Evolutionary conservation across 1,284 basidiomycete genomes (phyloP).

Genomic region (Tilletia setariae): DNA sequence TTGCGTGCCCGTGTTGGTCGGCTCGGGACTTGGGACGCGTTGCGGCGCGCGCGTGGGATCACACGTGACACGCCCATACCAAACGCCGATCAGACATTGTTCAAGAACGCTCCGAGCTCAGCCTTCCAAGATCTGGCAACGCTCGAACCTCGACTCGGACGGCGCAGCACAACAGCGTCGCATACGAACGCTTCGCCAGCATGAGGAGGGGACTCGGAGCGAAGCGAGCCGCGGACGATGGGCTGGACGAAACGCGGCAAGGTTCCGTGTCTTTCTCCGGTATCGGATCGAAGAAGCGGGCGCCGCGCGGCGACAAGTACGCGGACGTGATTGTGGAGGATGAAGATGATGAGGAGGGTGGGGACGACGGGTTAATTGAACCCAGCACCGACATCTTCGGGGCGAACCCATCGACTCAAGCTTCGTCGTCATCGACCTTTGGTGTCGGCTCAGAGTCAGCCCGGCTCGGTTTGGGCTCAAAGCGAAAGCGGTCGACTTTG

Average conservation of each 20-base stretch:
- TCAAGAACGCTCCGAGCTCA: background rate
- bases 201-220: background rate
- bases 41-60: no score
- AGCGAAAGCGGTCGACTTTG: background rate
- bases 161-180: background rate
- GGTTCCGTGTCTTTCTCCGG: background rate
- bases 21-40: no score
- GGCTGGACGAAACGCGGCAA: background rate
- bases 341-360: conserved; percentile 1
- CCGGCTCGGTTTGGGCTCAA: background rate
- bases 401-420: background rate
- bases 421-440: background rate
- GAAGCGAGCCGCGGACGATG: background rate
- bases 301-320: conserved; percentile 4
- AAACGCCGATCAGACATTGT: background rate
- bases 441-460: background rate
- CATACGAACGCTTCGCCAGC: background rate
- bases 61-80: no score
- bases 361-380: background rate
- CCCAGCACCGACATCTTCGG: no score
- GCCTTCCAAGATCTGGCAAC: background rate
- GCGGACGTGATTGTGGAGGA: conserved; percentile 5
- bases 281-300: background rate
- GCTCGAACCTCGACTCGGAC: background rate
- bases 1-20: no score